Evolutionary conservation across 768 basidiomycete species (phyloP).

Genomic region (Candolleomyces aberdarensis): DNA sequence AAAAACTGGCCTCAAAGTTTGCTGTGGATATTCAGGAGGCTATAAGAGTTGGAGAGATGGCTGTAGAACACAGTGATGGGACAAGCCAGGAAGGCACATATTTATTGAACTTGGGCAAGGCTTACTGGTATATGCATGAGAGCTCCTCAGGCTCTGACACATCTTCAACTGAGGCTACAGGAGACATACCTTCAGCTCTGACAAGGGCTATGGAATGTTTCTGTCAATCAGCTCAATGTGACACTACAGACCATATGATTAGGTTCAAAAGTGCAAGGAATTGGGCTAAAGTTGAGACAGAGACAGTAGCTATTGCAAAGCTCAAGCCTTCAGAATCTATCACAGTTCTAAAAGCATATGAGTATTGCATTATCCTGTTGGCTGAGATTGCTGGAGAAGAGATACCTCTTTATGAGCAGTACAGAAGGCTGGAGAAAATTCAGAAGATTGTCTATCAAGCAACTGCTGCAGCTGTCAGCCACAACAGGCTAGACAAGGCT

Average conservation of each 20-base stretch:
- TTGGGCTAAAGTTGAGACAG: slow-evolving; percentile 1
- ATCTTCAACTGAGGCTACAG: background rate
- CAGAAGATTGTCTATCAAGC: slow-evolving; percentile 1
- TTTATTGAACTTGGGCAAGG: slow-evolving; percentile 6
- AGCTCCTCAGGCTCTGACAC: too few species aligned
- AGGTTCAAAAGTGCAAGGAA: slow-evolving; percentile 8
- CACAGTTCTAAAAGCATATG: background rate
- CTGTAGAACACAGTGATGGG: background rate
- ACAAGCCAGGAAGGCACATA: slow-evolving; percentile 6
- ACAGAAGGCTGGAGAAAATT: slow-evolving; percentile 6
- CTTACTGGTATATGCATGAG: slow-evolving; percentile 2
- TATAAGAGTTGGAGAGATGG: slow-evolving; percentile 2
- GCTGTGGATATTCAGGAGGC: background rate
- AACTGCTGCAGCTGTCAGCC: background rate
- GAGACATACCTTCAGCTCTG: background rate
- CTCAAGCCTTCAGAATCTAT: background rate
- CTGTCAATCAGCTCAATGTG: background rate
- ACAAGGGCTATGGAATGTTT: background rate
- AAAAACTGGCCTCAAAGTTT: background rate
- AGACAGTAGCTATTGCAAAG: background rate
- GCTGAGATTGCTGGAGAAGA: background rate
- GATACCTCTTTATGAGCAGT: slow-evolving; percentile 6
- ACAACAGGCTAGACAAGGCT: background rate
- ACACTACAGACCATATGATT: background rate
- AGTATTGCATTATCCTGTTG: slow-evolving; percentile 1